Percentiles rank a stretch among this genome's conserved stretches.
phyloP scores from a whole-genome alignment of 106 monocot genomes.

The Dendrobium officinale region DNA sequence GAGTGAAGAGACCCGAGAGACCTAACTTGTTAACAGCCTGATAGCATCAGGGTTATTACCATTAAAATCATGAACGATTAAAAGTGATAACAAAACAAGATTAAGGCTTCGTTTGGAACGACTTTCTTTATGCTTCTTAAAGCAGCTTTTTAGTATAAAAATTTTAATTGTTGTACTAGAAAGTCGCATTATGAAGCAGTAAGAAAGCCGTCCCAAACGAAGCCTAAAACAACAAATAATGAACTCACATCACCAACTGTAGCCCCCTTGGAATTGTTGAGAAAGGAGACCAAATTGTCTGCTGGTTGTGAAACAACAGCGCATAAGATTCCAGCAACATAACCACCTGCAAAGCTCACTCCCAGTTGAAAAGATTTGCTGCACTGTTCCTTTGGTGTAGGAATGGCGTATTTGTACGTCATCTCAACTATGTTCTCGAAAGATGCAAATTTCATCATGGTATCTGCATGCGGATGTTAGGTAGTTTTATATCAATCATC shows the following conservation, averaged over 20 bases:
- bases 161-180: too few species aligned
- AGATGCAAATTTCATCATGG: constrained; percentile 85
- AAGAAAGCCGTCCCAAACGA: too few species aligned
- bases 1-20: constrained; percentile 62
- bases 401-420: constrained; percentile 63
- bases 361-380: constrained; percentile 66
- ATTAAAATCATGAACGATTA: background rate
- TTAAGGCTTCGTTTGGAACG: background rate
- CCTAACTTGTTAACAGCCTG: constrained; percentile 78
- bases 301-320: constrained; percentile 73
- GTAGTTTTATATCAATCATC: background rate
- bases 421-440: constrained; percentile 81
- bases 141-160: too few species aligned
- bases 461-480: constrained; percentile 32
- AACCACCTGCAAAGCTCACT: constrained; percentile 77
- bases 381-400: constrained; percentile 68
- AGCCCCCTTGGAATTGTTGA: constrained; percentile 76
- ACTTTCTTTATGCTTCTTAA: too few species aligned
- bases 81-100: background rate
- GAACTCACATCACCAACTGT: constrained; percentile 61
- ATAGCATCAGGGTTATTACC: background rate
- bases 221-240: background rate
- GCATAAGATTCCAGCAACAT: constrained; percentile 72
- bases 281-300: constrained; percentile 75
- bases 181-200: too few species aligned